Evolutionary conservation across 2,329 filamentous ascomycete species (phyloP), one percentile per base, ranked within the genome.

Genomic region (Aspergillus sp.): DNA sequence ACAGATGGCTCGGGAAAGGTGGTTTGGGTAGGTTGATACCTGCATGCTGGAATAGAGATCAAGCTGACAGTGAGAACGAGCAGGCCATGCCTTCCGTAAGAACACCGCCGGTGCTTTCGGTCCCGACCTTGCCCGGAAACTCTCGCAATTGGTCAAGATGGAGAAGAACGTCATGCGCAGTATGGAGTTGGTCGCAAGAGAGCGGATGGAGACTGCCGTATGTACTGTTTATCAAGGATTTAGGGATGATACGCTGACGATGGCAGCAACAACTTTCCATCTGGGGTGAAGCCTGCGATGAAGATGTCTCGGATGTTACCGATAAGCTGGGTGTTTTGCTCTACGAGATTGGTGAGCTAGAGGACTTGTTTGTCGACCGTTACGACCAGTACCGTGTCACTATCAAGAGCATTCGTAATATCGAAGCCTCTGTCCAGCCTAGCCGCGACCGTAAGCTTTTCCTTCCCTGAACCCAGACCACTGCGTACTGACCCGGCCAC

Each of bases 151-250:
- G 46, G 93, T 98, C 55, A 98, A 98, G 82, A 98, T 98, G 93
- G 93, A 98, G 77, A 98, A 98, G 84, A 97, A 98, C 68, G 88
- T 96, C 49, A 98, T 98, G 93, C 89, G 93, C 71, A 96, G 90
- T 69, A 84, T 97, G 79, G 93, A 98, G 69, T 80, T 89, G 44
- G 93, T 97, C 46, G 90, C 90, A 41, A 85, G 90, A 64, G 93
- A 98, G 78, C 85, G 93, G 61, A 97, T 97, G 90, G 93, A 97
- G 64, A 91, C 96, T 58, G 93, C 93, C 65, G 90, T 95, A 86
- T 65, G 88, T 80, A 32, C 38, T 9, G 5, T 17, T 4, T 7
- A 10, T 10, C 9, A 20, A 10, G 7, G 17, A 22, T 17, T 17
- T 35, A 13, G 33, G 13, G n/a, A 17, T 10, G 7, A 9, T 23